Evolutionary conservation across 768 basidiomycete species (phyloP).

Genomic region (Tylopilus sp.): DNA sequence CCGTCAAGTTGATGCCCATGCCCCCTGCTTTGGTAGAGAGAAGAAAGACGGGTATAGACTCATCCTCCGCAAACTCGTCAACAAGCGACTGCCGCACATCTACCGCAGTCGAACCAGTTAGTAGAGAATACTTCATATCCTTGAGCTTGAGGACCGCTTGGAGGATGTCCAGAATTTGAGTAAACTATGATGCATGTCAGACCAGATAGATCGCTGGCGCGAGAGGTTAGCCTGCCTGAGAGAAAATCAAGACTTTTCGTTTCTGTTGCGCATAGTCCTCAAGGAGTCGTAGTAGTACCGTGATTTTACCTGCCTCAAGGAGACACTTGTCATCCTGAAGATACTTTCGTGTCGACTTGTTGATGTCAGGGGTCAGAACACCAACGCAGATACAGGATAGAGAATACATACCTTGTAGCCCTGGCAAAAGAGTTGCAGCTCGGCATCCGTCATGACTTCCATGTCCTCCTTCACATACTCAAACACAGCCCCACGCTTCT

Average conservation of each 20-base stretch:
- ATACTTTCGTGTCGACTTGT: constrained; percentile 68
- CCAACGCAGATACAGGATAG: not conserved
- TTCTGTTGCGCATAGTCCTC: constrained; percentile 60
- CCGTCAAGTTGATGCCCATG: constrained; percentile 96
- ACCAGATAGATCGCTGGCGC: not conserved
- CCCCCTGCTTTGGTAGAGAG: constrained; percentile 91
- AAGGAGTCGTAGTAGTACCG: constrained; percentile 68
- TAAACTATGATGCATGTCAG: constrained; percentile 57
- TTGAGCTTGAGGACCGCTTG: constrained; percentile 74
- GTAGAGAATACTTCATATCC: constrained; percentile 69
- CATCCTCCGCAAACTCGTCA: constrained; percentile 88
- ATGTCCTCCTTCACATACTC: constrained; percentile 95
- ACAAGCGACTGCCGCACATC: constrained; percentile 91
- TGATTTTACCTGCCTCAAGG: constrained; percentile 85
- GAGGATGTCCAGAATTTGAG: constrained; percentile 92
- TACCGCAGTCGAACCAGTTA: constrained; percentile 93
- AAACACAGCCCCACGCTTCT: constrained; percentile 72
- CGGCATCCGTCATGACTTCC: constrained; percentile 97
- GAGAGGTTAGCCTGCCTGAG: constrained; percentile 61
- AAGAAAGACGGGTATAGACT: constrained; percentile 83
- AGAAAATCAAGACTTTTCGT: constrained; percentile 89
- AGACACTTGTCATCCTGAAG: constrained; percentile 73
- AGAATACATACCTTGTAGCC: constrained; percentile 75
- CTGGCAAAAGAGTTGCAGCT: constrained; percentile 82
- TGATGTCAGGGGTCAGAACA: constrained; percentile 10